Conservation (phyloP, 352 stramenopile species). For the Pythium sp. region DNA sequence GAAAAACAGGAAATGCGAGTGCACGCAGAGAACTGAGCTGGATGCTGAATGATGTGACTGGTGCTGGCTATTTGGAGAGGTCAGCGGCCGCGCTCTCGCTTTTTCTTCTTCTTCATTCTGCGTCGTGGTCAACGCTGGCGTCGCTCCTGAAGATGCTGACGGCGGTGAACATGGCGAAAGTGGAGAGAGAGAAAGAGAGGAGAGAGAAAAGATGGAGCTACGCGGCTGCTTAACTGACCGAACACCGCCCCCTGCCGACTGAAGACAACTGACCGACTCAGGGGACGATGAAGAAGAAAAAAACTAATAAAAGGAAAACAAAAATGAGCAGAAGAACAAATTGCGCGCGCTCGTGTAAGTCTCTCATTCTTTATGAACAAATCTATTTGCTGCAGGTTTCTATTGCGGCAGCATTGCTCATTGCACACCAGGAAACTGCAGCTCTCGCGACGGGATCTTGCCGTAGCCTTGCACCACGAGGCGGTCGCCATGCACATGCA, state of each 20-base stretch:
- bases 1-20: not conserved
- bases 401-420: not conserved
- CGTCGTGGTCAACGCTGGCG: too few species aligned
- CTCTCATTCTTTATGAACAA: too few species aligned
- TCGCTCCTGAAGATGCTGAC: not conserved
- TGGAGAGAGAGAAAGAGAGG: not conserved
- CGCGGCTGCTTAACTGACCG: not conserved
- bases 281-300: not conserved
- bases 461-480: constrained; percentile 55
- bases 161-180: not conserved
- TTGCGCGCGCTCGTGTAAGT: too few species aligned
- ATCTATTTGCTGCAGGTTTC: not conserved
- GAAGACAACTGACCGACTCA: too few species aligned
- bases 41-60: not conserved
- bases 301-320: constrained; percentile 12
- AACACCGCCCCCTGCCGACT: not conserved
- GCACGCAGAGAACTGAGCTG: not conserved
- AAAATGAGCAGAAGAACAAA: constrained; percentile 12
- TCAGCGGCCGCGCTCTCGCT: not conserved
- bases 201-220: too few species aligned
- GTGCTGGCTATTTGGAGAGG: constrained; percentile 5
- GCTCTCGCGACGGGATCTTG: constrained; percentile 55
- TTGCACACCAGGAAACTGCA: constrained; percentile 27
- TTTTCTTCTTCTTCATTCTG: not conserved
- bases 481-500: constrained; percentile 53